Conservation (phyloP, 2,329 filamentous ascomycete genomes). For the Aureobasidium sp. region DNA sequence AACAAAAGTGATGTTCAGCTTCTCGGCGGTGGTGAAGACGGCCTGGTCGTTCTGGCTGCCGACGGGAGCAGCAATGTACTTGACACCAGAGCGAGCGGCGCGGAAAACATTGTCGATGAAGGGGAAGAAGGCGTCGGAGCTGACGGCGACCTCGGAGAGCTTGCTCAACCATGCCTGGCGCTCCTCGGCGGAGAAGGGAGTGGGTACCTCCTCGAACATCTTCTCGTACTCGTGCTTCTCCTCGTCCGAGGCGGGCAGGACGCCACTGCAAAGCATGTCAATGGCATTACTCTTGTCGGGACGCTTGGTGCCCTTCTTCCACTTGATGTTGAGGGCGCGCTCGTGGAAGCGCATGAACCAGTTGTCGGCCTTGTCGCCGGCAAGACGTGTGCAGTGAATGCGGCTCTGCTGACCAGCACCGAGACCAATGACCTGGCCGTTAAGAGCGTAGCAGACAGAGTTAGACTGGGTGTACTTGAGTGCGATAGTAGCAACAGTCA, state of each 20-base stretch:
- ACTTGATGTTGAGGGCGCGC: conserved; percentile 78
- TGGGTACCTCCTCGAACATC: conserved; percentile 83
- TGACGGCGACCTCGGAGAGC: conserved; percentile 74
- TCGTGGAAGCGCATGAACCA: conserved; percentile 99
- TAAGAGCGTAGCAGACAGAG: conserved; percentile 93
- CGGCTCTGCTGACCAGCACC: conserved; percentile 95
- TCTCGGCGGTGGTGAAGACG: conserved; percentile 84
- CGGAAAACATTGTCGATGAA: conserved; percentile 98
- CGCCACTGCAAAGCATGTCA: conserved; percentile 84
- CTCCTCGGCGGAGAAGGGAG: conserved; percentile 76
- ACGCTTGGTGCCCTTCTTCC: conserved; percentile 96
- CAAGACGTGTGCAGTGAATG: conserved; percentile 96
- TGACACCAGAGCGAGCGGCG: conserved; percentile 77
- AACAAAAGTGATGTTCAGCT: conserved; percentile 86
- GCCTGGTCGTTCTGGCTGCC: conserved; percentile 80
- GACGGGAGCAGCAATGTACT: conserved; percentile 89
- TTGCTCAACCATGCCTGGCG: conserved; percentile 78
- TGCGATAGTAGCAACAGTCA: conserved; percentile 92
- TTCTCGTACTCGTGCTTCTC: conserved; percentile 83
- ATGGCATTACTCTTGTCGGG: conserved; percentile 98
- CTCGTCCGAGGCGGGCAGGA: conserved; percentile 73
- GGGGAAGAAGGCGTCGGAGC: conserved; percentile 96
- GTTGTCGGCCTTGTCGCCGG: conserved; percentile 97
- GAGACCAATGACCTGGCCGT: conserved; percentile 88
- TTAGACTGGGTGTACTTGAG: conserved; percentile 99